phyloP scores from a whole-genome alignment of 768 basidiomycete genomes.

The Leccinum variicolor region DNA sequence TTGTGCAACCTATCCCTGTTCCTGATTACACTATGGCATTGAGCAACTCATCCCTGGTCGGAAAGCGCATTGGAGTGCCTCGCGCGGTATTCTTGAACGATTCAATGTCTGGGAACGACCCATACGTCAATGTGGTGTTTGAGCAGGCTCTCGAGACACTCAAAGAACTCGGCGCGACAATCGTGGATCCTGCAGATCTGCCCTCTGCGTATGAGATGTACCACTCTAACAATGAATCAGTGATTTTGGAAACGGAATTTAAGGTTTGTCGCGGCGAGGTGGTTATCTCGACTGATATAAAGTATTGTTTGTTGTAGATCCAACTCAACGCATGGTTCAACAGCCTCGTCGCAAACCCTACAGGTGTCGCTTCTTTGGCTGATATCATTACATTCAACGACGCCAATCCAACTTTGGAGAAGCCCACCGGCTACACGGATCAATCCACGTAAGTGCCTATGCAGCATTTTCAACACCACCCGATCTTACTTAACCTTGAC shows the following conservation, averaged over 20 bases:
- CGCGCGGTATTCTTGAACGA: slow-evolving; percentile 34
- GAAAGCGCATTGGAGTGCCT: slow-evolving; percentile 54
- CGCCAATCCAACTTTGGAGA: slow-evolving; percentile 47
- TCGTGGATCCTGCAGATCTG: slow-evolving; percentile 63
- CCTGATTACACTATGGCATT: slow-evolving; percentile 58
- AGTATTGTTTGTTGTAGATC: slow-evolving; percentile 32
- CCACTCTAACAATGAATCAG: slow-evolving; percentile 48
- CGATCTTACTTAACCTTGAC: no score
- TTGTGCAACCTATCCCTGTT: slow-evolving; percentile 47
- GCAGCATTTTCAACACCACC: neutral
- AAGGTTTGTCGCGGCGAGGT: slow-evolving; percentile 40
- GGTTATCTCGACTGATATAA: neutral
- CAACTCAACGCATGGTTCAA: slow-evolving; percentile 49
- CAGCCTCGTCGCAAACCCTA: slow-evolving; percentile 47
- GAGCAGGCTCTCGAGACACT: slow-evolving; percentile 37
- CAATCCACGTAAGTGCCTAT: slow-evolving; percentile 36
- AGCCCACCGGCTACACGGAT: slow-evolving; percentile 30
- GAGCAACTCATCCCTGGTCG: slow-evolving; percentile 42
- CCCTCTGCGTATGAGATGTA: slow-evolving; percentile 52
- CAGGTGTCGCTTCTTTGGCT: slow-evolving; percentile 54
- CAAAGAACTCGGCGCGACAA: slow-evolving; percentile 39
- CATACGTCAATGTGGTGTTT: slow-evolving; percentile 36
- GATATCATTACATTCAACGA: slow-evolving; percentile 57
- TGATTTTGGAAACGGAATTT: slow-evolving; percentile 55
- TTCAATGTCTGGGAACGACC: slow-evolving; percentile 24